Percentiles rank a stretch among this genome's conserved stretches.
Conservation (phyloP, 164 flowering plant genomes). For the Aristolochia fimbriata region DNA sequence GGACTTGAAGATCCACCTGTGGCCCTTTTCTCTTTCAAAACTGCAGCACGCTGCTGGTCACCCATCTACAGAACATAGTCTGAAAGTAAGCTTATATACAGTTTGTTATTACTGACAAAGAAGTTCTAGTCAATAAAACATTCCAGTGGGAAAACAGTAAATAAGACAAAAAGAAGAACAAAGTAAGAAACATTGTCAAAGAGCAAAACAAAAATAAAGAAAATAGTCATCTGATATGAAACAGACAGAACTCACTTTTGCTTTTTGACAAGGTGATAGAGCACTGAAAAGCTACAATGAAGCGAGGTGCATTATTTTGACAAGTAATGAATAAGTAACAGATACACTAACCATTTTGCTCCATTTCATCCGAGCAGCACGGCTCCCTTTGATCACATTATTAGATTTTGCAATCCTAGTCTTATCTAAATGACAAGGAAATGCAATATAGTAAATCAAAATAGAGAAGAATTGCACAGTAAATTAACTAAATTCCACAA, state of each 20-base stretch:
- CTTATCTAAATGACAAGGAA: constrained; percentile 31
- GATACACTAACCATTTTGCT: too few species aligned
- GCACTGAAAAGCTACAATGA: too few species aligned
- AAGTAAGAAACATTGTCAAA: too few species aligned
- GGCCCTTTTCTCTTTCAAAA: too few species aligned
- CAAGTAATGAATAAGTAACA: neutral
- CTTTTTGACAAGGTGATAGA: too few species aligned
- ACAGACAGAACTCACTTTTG: too few species aligned
- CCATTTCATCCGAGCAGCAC: constrained; percentile 75
- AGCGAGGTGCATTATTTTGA: neutral
- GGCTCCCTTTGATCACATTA: constrained; percentile 64
- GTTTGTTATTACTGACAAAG: neutral
- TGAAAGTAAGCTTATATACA: neutral
- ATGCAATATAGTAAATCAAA: neutral
- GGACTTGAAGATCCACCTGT: too few species aligned
- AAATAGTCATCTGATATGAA: too few species aligned
- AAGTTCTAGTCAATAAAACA: too few species aligned
- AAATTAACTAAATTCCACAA: neutral
- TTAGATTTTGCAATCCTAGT: constrained; percentile 43
- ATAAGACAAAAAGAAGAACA: too few species aligned
- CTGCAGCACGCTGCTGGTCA: constrained; percentile 70
- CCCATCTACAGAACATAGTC: constrained; percentile 31
- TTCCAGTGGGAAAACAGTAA: too few species aligned
- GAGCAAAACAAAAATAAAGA: too few species aligned
- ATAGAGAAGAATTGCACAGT: neutral